Evolutionary conservation across 139 green algal genomes (phyloP), one percentile per base, ranked within the genome.

Genomic region (Auxenochlorella pyrenoidosa): DNA sequence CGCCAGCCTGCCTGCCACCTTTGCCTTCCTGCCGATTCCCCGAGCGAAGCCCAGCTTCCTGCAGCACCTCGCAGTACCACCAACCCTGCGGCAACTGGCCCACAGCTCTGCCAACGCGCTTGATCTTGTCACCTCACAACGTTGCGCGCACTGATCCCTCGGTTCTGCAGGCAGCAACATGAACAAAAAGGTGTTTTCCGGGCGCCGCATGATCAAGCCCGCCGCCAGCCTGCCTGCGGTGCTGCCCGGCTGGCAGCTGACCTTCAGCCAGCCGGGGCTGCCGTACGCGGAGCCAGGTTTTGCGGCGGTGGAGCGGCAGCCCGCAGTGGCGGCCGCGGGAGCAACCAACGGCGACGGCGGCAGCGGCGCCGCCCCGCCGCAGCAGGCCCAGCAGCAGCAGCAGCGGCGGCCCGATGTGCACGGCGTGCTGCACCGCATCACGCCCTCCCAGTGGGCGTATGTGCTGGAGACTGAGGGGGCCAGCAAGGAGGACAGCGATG

Each of bases 281-380:
- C 86, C 86, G 21, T 90, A 90, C 44, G 5, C 73, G 0, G 86
- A 90, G 83, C 86, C 86, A 4, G 54, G 32, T 28, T 88, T 90
- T 59, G 86, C 86, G 6, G 70, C 86, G 0, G 63, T 89, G 28
- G 75, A 89, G 79, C 85, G 12, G 24, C 79, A 85, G 40, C 60
- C 58, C 24, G 36, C 75, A 38, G 79, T 40, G 36, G 15, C 22
- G 21, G 28, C 63, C 1, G 34, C 34, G 30, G 70, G 15, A 30
- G 34, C 34, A 43, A 34, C 41, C 24, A 80, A 80, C n/a, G 75
- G 75, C 10, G 16, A 26, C 44, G 30, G 44, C 51, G n/a, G 21
- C n/a, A 38, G 73, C n/a, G 24, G 32, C 24, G 51, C 12, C n/a
- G 36, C 18, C 36, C 22, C 16, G 19, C 5, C 26, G 30, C 58